Base-by-base conservation (phyloP, 2,329 filamentous ascomycete genomes). In the Elsinoe ampelina region DNA sequence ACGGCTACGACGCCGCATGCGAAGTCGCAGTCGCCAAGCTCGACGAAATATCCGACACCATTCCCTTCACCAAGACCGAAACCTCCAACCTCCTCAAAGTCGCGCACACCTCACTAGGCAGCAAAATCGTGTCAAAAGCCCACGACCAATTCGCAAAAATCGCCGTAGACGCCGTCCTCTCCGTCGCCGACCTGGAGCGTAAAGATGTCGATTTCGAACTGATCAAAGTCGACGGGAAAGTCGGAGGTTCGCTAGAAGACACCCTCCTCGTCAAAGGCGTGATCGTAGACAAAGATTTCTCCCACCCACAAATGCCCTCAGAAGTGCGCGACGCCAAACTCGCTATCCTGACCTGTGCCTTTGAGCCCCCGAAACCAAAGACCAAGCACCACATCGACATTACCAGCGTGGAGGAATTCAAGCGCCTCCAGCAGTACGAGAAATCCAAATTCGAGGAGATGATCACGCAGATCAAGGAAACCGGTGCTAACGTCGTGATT, bases 361-460 rank as follows among this genome's bases (percentile, higher is more conserved):
- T 98, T 70, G 93, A 98, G 77, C 93, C 93, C 32, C 93, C 93
- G 52, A 98, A 98, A 81, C 93, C 93, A 64, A 98, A 98, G 83
- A 98, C 93, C 48, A 98, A 98, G 82, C 93, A 98, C 76, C 95
- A 96, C 79, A 82, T 98, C 60, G 93, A 98, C 69, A 98, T 98
- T 69, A 93, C 90, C 57, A 88, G 85, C 41, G 92, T 98, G 6
- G 92, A 97, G 65, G 93, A 98, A 76, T 98, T 95, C 80, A 96
- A 95, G 80, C 93, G 95, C 75, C 77, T 98, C 63, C 93, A 98
- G 70, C 88, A 80, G 65, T 98, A 98, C 76, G 93, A 98, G 75
- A 85, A 85, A 66, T 87, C 89, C 70, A 98, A 97, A 76, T 98
- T 98, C 70, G 82, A 89, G 58, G 92, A 97, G 77, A 98, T 98